Percentiles rank a stretch among this genome's conserved stretches.
Conservation (phyloP, 768 basidiomycete genomes). For the Phlebiopsis gigantea region DNA sequence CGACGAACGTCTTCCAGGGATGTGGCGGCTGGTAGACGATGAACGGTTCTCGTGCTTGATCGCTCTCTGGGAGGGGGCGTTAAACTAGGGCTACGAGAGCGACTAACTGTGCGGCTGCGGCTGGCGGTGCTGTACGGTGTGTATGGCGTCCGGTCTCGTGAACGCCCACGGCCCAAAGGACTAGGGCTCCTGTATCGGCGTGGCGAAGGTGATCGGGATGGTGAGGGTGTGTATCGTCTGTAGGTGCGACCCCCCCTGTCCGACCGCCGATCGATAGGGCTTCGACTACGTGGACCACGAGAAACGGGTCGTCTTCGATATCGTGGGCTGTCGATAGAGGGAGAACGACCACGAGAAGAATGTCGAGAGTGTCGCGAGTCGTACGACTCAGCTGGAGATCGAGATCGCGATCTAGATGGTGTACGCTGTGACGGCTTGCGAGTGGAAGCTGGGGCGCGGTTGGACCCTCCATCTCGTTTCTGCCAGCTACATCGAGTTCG, state of each 20-base stretch:
- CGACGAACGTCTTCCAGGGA: constrained; percentile 29
- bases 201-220: constrained; percentile 20
- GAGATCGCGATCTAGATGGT: constrained; percentile 45
- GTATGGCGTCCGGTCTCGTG: constrained; percentile 43
- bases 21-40: constrained; percentile 53
- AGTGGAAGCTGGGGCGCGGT: background rate
- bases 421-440: constrained; percentile 21
- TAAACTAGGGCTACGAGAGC: constrained; percentile 26
- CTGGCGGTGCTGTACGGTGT: constrained; percentile 52
- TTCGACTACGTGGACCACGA: constrained; percentile 39
- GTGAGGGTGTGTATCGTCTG: constrained; percentile 25
- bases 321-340: constrained; percentile 56
- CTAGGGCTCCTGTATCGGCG: constrained; percentile 7
- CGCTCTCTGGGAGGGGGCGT: constrained; percentile 38
- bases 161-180: constrained; percentile 21
- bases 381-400: constrained; percentile 60
- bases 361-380: constrained; percentile 57
- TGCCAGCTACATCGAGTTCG: background rate
- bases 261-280: constrained; percentile 38
- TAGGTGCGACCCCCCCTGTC: constrained; percentile 29
- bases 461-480: constrained; percentile 2
- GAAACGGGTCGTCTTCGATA: constrained; percentile 49
- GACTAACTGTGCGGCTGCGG: constrained; percentile 30
- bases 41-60: constrained; percentile 49
- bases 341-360: constrained; percentile 63